Evolutionary conservation across 306 rosid genomes (phyloP).

Genomic region (Ziziphus jujuba): DNA sequence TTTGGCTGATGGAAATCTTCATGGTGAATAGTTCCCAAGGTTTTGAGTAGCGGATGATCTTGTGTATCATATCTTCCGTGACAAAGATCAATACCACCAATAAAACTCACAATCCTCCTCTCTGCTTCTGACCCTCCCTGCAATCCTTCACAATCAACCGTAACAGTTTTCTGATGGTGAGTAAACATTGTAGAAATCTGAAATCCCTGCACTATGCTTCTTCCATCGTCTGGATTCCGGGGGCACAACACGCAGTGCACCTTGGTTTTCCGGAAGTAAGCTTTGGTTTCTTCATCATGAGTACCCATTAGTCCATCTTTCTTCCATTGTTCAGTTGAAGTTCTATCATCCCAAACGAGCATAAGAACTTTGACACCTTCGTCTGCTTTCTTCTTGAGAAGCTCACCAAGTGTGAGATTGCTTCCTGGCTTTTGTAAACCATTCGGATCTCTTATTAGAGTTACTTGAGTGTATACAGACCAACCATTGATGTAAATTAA

Average conservation of each 20-base stretch:
- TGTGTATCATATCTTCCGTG: conserved; percentile 81
- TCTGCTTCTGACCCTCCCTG: conserved; percentile 25
- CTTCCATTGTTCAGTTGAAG: conserved; percentile 49
- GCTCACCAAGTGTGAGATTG: conserved; percentile 55
- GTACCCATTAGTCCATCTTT: conserved; percentile 83
- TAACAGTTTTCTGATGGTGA: conserved; percentile 77
- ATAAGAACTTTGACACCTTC: conserved; percentile 72
- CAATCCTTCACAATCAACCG: conserved; percentile 45
- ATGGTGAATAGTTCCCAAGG: conserved; percentile 46
- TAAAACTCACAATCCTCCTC: conserved; percentile 56
- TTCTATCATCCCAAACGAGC: conserved; percentile 90
- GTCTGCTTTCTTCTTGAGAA: conserved; percentile 67
- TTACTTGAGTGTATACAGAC: conserved; percentile 60
- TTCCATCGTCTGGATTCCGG: conserved; percentile 62
- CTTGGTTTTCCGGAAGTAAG: conserved; percentile 54
- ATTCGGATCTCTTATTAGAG: conserved; percentile 45
- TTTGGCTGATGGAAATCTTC: conserved; percentile 85
- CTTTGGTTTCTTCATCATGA: conserved; percentile 64
- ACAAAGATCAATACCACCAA: conserved; percentile 87
- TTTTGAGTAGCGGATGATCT: conserved; percentile 62
- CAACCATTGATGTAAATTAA: conserved; percentile 81
- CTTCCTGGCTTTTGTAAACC: conserved; percentile 14
- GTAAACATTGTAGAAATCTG: conserved; percentile 67
- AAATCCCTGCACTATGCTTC: conserved; percentile 59
- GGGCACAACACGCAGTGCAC: conserved; percentile 70